Percentiles rank a stretch among this genome's conserved stretches.
phyloP scores from a whole-genome alignment of 225 moss, liverwort and hornwort species.

The Sphagnum tenellum region DNA sequence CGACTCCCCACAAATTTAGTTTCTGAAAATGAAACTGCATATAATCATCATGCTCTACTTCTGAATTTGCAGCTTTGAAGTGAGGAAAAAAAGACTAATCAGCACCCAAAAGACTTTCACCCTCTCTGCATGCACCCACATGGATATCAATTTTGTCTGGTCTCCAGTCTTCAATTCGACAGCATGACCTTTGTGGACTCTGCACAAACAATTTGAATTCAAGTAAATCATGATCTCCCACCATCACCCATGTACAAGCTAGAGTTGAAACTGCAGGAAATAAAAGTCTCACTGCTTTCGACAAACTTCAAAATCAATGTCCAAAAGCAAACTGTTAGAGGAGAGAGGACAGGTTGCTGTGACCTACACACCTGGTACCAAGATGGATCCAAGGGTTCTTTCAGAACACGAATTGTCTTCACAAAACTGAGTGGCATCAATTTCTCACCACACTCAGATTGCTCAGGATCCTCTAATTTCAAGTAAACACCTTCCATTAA shows the following conservation, averaged over 20 bases:
- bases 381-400: conserved; percentile 18
- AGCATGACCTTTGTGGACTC: conserved; percentile 42
- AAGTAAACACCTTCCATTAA: conserved; percentile 17
- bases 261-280: neutral
- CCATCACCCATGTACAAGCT: too few relatives aligned
- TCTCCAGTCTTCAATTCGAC: conserved; percentile 35
- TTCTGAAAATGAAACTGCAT: too few relatives aligned
- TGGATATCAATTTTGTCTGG: conserved; percentile 32
- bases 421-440: conserved; percentile 30
- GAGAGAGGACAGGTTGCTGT: neutral
- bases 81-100: too few relatives aligned
- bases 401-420: conserved; percentile 21
- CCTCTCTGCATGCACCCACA: conserved; percentile 29
- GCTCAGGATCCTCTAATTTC: conserved; percentile 13
- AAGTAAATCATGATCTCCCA: neutral
- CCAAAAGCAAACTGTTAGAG: neutral
- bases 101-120: conserved; percentile 16
- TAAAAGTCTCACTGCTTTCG: neutral
- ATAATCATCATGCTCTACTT: too few relatives aligned
- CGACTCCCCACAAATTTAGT: too few relatives aligned
- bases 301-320: neutral
- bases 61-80: too few relatives aligned
- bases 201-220: conserved; percentile 9
- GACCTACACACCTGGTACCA: conserved; percentile 26
- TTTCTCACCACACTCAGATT: conserved; percentile 18